phyloP scores from a whole-genome alignment of 768 basidiomycete genomes.

The Pulveroboletus ravenelii region DNA sequence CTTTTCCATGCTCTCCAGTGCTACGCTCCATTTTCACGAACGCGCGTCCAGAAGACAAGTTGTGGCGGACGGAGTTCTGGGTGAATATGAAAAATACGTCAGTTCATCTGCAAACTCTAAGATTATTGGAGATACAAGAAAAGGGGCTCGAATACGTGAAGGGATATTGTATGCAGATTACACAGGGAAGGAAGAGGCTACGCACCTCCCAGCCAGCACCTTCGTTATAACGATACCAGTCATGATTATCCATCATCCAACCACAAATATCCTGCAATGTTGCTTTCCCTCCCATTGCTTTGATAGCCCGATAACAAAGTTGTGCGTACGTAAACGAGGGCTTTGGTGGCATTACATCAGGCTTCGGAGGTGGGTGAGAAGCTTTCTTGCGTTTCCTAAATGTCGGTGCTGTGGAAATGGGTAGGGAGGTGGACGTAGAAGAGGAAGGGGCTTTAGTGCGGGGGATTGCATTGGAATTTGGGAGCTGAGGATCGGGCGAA shows the following conservation, averaged over 20 bases:
- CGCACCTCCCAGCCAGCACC: conserved; percentile 87
- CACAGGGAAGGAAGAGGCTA: conserved; percentile 10
- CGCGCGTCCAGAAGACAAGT: conserved; percentile 86
- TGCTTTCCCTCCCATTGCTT: conserved; percentile 75
- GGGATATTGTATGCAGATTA: not conserved
- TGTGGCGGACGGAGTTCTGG: conserved; percentile 93
- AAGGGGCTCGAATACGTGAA: not conserved
- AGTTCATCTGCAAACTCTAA: conserved; percentile 6
- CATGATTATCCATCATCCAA: conserved; percentile 86
- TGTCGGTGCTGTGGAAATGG: conserved; percentile 18
- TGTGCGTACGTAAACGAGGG: conserved; percentile 89
- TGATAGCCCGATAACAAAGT: conserved; percentile 86
- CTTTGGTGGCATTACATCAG: conserved; percentile 81
- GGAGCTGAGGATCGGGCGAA: conserved; percentile 48
- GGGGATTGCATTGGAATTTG: conserved; percentile 58
- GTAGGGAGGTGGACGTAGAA: conserved; percentile 20
- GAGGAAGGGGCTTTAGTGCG: conserved; percentile 34
- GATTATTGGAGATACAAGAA: not conserved
- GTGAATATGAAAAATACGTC: conserved; percentile 5
- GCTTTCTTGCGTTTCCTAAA: conserved; percentile 73
- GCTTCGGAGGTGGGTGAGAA: conserved; percentile 42
- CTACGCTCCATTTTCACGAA: conserved; percentile 89
- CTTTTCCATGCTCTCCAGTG: conserved; percentile 83
- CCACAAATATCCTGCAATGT: conserved; percentile 87
- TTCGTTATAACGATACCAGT: conserved; percentile 86